Evolutionary conservation across 2,329 filamentous ascomycete species (phyloP).

Genomic region (Fulvia fulva): DNA sequence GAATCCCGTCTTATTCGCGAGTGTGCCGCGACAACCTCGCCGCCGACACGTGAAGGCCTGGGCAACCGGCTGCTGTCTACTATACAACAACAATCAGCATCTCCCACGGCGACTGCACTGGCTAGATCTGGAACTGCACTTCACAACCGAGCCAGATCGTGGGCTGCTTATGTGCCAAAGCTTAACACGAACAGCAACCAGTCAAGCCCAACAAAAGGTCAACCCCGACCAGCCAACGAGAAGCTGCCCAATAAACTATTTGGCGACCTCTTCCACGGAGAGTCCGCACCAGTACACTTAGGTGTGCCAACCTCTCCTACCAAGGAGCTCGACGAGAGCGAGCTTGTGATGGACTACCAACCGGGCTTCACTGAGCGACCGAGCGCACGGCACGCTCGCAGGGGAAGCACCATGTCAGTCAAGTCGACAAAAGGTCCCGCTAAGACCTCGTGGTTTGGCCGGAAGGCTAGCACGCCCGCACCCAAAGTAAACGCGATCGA

Average conservation of each 20-base stretch:
- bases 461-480: constrained; percentile 20
- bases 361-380: constrained; percentile 32
- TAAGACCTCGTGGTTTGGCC: constrained; percentile 32
- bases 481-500: constrained; percentile 9
- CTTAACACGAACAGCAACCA: constrained; percentile 20
- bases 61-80: constrained; percentile 26
- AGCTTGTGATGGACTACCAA: constrained; percentile 36
- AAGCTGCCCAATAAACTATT: constrained; percentile 23
- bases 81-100: constrained; percentile 22
- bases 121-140: constrained; percentile 27
- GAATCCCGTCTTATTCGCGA: background rate
- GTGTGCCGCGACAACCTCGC: constrained; percentile 4
- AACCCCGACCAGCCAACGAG: constrained; percentile 5
- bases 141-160: constrained; percentile 31
- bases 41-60: constrained; percentile 23
- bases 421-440: constrained; percentile 1
- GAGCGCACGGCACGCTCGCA: constrained; percentile 11
- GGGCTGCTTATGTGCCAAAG: constrained; percentile 29
- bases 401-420: constrained; percentile 7
- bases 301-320: constrained; percentile 29
- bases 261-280: constrained; percentile 32
- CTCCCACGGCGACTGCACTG: constrained; percentile 29
- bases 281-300: constrained; percentile 33
- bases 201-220: background rate
- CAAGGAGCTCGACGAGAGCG: constrained; percentile 29